Evolutionary conservation across 1,284 basidiomycete species (phyloP).

Genomic region (Moesziomyces aphidis): DNA sequence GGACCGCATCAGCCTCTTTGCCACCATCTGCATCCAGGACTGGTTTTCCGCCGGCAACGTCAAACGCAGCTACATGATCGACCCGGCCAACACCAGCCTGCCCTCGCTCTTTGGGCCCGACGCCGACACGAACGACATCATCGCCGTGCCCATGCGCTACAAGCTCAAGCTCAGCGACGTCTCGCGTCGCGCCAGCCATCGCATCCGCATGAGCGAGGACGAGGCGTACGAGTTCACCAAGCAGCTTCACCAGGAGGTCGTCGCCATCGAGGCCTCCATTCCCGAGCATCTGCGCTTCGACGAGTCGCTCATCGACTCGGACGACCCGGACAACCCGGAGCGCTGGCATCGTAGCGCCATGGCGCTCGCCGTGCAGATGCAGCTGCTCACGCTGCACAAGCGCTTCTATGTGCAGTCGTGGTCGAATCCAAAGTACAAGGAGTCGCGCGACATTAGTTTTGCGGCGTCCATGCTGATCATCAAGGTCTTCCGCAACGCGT

Average conservation of each 20-base stretch:
- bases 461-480: slow-evolving; percentile 50
- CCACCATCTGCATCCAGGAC: slow-evolving; percentile 43
- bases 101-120: slow-evolving; percentile 48
- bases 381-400: slow-evolving; percentile 50
- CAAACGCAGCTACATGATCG: slow-evolving; percentile 48
- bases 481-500: slow-evolving; percentile 56
- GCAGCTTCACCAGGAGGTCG: slow-evolving; percentile 53
- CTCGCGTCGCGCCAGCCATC: slow-evolving; percentile 44
- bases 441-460: slow-evolving; percentile 60
- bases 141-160: slow-evolving; percentile 33
- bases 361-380: slow-evolving; percentile 33
- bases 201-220: slow-evolving; percentile 45
- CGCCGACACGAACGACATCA: slow-evolving; percentile 35
- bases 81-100: slow-evolving; percentile 41
- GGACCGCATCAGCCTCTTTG: slow-evolving; percentile 53
- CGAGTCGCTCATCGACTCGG: slow-evolving; percentile 44
- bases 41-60: slow-evolving; percentile 51
- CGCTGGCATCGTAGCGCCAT: slow-evolving; percentile 36
- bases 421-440: slow-evolving; percentile 51
- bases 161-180: slow-evolving; percentile 48
- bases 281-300: slow-evolving; percentile 46
- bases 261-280: slow-evolving; percentile 38
- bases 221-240: slow-evolving; percentile 53
- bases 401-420: slow-evolving; percentile 63
- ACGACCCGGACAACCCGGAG: slow-evolving; percentile 25